phyloP scores from a whole-genome alignment of 805 yeast species.

The Candida loeiensis region DNA sequence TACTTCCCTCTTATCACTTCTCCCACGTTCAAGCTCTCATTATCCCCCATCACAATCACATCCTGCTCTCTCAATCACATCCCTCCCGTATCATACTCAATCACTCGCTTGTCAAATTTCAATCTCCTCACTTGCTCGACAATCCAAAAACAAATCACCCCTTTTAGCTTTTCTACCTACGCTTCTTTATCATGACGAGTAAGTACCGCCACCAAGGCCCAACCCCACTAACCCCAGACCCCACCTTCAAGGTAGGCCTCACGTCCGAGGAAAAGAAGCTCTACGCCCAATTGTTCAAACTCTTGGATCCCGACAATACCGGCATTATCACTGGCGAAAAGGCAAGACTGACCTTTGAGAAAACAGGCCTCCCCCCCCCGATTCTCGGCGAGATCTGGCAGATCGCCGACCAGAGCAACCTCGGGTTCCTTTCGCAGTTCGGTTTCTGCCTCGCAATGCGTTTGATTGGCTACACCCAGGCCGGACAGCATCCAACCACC shows the following conservation, averaged over 20 bases:
- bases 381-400: slow-evolving; percentile 91
- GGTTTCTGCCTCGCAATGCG: slow-evolving; percentile 88
- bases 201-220: neutral
- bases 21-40: too few relatives aligned
- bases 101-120: too few relatives aligned
- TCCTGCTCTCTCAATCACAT: too few relatives aligned
- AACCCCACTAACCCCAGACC: slow-evolving; percentile 6
- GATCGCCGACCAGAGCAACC: slow-evolving; percentile 81
- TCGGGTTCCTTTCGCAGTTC: slow-evolving; percentile 75
- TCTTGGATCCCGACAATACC: slow-evolving; percentile 71
- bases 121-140: too few relatives aligned
- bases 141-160: too few relatives aligned
- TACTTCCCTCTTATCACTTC: too few relatives aligned
- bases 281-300: slow-evolving; percentile 71
- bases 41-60: too few relatives aligned
- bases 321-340: slow-evolving; percentile 88
- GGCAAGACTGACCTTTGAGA: slow-evolving; percentile 78
- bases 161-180: too few relatives aligned
- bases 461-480: slow-evolving; percentile 82
- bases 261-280: slow-evolving; percentile 74
- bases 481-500: slow-evolving; percentile 55
- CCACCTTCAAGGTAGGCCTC: slow-evolving; percentile 44
- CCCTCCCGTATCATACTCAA: too few relatives aligned
- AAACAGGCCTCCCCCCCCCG: slow-evolving; percentile 76
- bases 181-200: slow-evolving; percentile 7